These are phyloP conservation scores for Musa schizocarpa DNA, from an alignment of 176 grass and related monocot species.

Conservation along the genomic window DNA sequence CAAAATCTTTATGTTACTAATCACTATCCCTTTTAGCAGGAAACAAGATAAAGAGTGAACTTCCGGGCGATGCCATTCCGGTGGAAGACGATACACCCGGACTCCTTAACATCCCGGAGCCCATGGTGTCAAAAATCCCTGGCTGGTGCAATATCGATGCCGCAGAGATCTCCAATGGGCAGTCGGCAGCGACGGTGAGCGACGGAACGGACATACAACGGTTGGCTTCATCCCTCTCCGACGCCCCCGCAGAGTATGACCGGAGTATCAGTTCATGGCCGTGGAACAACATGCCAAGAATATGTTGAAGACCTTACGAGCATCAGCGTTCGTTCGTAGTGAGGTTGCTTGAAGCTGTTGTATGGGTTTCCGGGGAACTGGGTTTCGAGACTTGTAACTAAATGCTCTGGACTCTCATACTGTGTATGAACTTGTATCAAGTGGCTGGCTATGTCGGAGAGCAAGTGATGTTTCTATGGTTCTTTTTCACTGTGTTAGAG, in stretches of 20 bases:
- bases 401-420: too few species aligned
- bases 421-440: too few species aligned
- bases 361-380: too few species aligned
- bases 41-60: slow-evolving; percentile 7
- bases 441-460: too few species aligned
- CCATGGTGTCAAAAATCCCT: neutral
- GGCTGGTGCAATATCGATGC: slow-evolving; percentile 23
- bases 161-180: neutral
- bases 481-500: too few species aligned
- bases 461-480: too few species aligned
- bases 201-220: neutral
- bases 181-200: slow-evolving; percentile 1
- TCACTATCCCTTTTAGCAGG: neutral
- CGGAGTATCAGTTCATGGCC: slow-evolving; percentile 28
- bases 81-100: neutral
- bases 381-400: too few species aligned
- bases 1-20: slow-evolving; percentile 1
- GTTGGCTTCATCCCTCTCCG: slow-evolving; percentile 5
- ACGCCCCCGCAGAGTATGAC: slow-evolving; percentile 21
- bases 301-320: slow-evolving; percentile 17
- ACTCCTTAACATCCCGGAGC: slow-evolving; percentile 22
- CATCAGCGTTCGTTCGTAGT: too few species aligned
- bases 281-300: slow-evolving; percentile 33
- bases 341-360: too few species aligned
- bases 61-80: neutral